Evolutionary conservation across 768 basidiomycete genomes (phyloP).

Genomic region (Kwoniella shandongensis): DNA sequence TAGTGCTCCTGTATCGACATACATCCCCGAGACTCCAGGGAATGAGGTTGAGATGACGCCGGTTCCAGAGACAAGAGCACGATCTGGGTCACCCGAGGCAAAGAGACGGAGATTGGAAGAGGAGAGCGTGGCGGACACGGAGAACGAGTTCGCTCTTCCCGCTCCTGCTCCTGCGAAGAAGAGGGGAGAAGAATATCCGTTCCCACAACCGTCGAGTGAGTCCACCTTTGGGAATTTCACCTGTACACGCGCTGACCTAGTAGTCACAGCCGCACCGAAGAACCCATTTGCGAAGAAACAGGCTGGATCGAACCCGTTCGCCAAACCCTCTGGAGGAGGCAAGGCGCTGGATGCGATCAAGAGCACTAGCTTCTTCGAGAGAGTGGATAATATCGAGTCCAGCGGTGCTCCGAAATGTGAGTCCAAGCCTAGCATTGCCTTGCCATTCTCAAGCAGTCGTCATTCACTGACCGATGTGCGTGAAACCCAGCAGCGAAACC

Average conservation of each 20-base stretch:
- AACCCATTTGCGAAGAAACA: constrained; percentile 52
- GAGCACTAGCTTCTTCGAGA: constrained; percentile 51
- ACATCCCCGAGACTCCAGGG: constrained; percentile 46
- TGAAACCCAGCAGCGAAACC: constrained; percentile 13
- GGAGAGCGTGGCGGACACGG: background rate
- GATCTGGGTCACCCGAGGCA: constrained; percentile 22
- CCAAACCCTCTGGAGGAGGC: constrained; percentile 31
- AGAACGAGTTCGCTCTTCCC: constrained; percentile 10
- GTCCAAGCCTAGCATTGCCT: constrained; percentile 7
- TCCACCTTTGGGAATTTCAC: too few relatives aligned
- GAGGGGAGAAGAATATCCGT: constrained; percentile 13
- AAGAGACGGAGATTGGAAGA: constrained; percentile 31
- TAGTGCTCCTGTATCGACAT: constrained; percentile 17
- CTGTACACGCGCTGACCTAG: too few relatives aligned
- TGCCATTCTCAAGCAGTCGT: background rate
- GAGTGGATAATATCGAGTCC: constrained; percentile 49
- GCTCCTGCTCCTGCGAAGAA: constrained; percentile 3
- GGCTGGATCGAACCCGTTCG: constrained; percentile 49
- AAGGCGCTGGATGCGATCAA: constrained; percentile 45
- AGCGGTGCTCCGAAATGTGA: constrained; percentile 32
- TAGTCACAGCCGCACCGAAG: constrained; percentile 28
- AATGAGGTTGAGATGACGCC: constrained; percentile 16
- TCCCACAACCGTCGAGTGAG: constrained; percentile 10
- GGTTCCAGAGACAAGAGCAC: constrained; percentile 4
- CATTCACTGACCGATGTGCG: background rate